Evolutionary conservation across 2,329 filamentous ascomycete species (phyloP).

Genomic region (Colletotrichum limetticola): DNA sequence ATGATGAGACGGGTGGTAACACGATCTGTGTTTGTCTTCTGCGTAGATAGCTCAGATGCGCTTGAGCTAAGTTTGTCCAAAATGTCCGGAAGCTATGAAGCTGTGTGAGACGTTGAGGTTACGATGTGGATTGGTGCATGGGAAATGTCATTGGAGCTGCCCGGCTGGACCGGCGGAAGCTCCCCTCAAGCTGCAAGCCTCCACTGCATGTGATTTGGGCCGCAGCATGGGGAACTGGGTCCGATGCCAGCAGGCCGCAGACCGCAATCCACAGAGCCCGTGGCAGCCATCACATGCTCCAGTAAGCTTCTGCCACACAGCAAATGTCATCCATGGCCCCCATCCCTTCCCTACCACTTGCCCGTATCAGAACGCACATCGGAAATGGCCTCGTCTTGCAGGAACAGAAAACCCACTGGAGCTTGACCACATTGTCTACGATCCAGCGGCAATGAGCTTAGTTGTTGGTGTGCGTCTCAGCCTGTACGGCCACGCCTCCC

Average conservation of each 20-base stretch:
- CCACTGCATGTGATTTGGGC: conserved; percentile 32
- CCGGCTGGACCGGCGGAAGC: conserved; percentile 7
- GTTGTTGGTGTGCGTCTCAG: neutral
- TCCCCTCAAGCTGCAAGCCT: conserved; percentile 5
- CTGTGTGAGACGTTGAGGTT: neutral
- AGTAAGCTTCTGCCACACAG: conserved; percentile 8
- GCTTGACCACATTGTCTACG: neutral
- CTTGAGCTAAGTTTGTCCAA: neutral
- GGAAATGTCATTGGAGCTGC: conserved; percentile 11
- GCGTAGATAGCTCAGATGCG: neutral
- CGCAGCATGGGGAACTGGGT: conserved; percentile 6
- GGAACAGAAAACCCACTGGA: neutral
- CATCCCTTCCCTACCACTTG: neutral
- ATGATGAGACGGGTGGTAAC: neutral
- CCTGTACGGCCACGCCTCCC: neutral
- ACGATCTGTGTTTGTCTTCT: neutral
- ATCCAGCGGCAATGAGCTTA: neutral
- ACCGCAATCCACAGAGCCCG: neutral
- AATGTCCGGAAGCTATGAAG: neutral
- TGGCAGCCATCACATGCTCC: conserved; percentile 10
- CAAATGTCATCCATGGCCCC: neutral
- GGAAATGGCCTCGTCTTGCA: neutral
- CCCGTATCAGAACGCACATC: neutral
- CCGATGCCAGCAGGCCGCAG: neutral
- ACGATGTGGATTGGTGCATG: neutral